Conservation (phyloP, 1,284 basidiomycete genomes). For the Puccinia novopanici region DNA sequence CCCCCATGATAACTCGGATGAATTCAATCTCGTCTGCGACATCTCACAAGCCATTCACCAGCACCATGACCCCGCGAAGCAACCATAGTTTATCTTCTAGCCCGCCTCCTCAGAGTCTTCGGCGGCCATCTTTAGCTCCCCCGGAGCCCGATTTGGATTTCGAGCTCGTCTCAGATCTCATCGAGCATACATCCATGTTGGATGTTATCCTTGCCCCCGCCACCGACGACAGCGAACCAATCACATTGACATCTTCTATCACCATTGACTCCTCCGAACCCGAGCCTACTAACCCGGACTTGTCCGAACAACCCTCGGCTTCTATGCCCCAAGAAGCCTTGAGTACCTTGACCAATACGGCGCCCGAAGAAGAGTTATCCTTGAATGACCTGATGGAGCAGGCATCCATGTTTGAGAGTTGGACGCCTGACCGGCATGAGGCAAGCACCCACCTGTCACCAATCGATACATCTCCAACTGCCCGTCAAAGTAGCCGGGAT, state of each 20-base stretch:
- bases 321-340: neutral
- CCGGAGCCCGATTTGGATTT: slow-evolving; percentile 36
- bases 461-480: neutral
- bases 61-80: neutral
- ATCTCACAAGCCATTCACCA: neutral
- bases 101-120: neutral
- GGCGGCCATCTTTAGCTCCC: neutral
- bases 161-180: slow-evolving; percentile 42
- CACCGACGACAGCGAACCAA: neutral
- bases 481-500: neutral
- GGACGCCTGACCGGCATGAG: slow-evolving; percentile 29
- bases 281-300: neutral
- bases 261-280: neutral
- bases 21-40: neutral
- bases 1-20: neutral
- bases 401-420: slow-evolving; percentile 47
- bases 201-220: slow-evolving; percentile 42
- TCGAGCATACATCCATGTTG: slow-evolving; percentile 42
- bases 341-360: neutral
- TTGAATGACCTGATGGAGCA: slow-evolving; percentile 41
- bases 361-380: slow-evolving; percentile 27
- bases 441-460: neutral
- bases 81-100: neutral
- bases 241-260: neutral
- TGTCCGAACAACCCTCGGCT: neutral